These are phyloP conservation scores for Fusarium sp. DNA, from an alignment of 2,329 filamentous ascomycete species.

Conservation along the genomic window DNA sequence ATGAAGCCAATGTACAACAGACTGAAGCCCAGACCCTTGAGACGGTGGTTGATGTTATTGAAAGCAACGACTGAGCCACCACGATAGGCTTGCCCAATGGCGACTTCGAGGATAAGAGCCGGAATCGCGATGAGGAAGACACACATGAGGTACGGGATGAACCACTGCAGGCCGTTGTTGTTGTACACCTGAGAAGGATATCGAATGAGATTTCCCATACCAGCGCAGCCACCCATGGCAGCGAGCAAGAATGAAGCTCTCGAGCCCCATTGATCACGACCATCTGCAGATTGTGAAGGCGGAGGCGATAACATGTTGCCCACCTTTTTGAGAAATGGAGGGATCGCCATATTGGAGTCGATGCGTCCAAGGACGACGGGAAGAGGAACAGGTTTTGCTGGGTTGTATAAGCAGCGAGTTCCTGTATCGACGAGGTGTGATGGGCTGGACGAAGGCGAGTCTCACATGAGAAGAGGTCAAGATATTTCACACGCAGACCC, in stretches of 20 bases:
- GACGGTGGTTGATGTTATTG: conserved; percentile 64
- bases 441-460: neutral
- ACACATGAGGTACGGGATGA: conserved; percentile 68
- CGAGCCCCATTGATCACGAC: conserved; percentile 67
- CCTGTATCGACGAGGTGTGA: neutral
- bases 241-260: conserved; percentile 67
- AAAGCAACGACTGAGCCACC: conserved; percentile 67
- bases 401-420: no score
- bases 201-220: conserved; percentile 68
- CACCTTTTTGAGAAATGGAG: conserved; percentile 49
- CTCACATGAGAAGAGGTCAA: conserved; percentile 13
- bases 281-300: conserved; percentile 54
- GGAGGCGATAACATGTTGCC: conserved; percentile 53
- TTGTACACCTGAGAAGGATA: conserved; percentile 71
- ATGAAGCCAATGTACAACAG: conserved; percentile 66
- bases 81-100: conserved; percentile 76
- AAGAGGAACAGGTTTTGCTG: neutral
- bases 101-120: conserved; percentile 68
- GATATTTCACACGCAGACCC: conserved; percentile 1
- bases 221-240: conserved; percentile 69
- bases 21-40: conserved; percentile 67
- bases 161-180: conserved; percentile 71
- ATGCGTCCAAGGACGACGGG: neutral
- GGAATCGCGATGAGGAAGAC: conserved; percentile 69
- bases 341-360: conserved; percentile 31